Evolutionary conservation across 2,329 filamentous ascomycete genomes (phyloP).

Genomic region (Aspergillus fijiensis): DNA sequence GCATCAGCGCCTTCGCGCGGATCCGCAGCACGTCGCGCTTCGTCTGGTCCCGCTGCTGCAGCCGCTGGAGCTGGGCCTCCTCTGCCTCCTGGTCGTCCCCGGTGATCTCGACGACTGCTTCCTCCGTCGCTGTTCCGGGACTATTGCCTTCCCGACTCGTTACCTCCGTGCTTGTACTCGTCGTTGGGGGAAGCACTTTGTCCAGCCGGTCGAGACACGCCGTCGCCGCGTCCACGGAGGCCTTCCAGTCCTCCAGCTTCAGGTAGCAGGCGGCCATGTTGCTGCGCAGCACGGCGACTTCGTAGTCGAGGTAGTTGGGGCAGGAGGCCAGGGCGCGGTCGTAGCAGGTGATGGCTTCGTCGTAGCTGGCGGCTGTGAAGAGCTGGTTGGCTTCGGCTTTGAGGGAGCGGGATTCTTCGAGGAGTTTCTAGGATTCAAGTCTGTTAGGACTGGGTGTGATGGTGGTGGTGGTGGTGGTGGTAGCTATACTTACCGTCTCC

Average conservation of each 20-base stretch:
- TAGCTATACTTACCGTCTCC: constrained; percentile 43
- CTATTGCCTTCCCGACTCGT: constrained; percentile 14
- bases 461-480: constrained; percentile 1
- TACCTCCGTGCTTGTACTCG: constrained; percentile 22
- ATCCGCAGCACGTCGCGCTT: constrained; percentile 71
- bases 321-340: constrained; percentile 75
- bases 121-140: constrained; percentile 9
- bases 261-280: constrained; percentile 89
- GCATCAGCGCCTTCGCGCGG: constrained; percentile 76
- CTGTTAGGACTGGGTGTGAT: constrained; percentile 7
- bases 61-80: constrained; percentile 43
- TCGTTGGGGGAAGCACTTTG: constrained; percentile 52
- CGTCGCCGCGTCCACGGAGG: constrained; percentile 72
- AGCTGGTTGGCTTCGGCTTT: constrained; percentile 76
- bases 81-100: constrained; percentile 42
- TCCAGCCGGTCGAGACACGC: constrained; percentile 72
- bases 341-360: constrained; percentile 78
- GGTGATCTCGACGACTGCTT: constrained; percentile 52
- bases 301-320: constrained; percentile 82
- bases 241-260: constrained; percentile 81
- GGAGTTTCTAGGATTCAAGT: constrained; percentile 55
- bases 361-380: constrained; percentile 71
- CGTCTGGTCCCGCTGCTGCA: constrained; percentile 48
- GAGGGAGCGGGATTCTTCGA: constrained; percentile 68
- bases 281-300: constrained; percentile 79